Evolutionary conservation across 75 land plant genomes (phyloP).

Genomic region (Sequoiadendron giganteum): DNA sequence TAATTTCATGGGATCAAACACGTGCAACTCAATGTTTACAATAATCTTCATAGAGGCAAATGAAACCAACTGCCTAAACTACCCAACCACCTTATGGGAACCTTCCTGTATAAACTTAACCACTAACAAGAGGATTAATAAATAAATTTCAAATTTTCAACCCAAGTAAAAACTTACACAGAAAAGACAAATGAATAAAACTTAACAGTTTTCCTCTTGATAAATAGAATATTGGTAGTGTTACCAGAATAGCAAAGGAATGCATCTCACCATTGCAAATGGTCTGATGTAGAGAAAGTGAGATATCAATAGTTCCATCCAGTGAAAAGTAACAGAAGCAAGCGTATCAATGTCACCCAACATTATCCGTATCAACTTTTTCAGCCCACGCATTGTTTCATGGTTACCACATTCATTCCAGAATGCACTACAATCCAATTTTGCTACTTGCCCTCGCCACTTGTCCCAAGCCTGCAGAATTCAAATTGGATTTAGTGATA

Average conservation of each 20-base stretch:
- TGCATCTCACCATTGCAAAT: slow-evolving; percentile 61
- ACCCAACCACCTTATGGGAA: no score
- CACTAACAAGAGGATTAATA: no score
- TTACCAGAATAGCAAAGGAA: not conserved
- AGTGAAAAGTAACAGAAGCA: slow-evolving; percentile 56
- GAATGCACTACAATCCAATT: slow-evolving; percentile 69
- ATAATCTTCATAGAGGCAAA: no score
- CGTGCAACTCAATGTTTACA: no score
- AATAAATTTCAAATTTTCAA: not conserved
- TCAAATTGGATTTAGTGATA: not conserved
- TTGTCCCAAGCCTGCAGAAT: slow-evolving; percentile 82
- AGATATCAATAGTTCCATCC: slow-evolving; percentile 90
- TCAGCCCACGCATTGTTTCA: slow-evolving; percentile 66
- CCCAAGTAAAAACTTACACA: not conserved
- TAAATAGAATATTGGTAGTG: not conserved
- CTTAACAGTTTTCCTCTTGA: not conserved
- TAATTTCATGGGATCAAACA: no score
- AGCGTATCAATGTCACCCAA: slow-evolving; percentile 68
- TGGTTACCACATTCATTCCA: slow-evolving; percentile 84
- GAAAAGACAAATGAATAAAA: not conserved
- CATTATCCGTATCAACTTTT: slow-evolving; percentile 69
- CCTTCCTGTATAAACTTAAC: no score
- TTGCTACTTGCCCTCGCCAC: slow-evolving; percentile 79
- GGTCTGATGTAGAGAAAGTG: slow-evolving; percentile 88
- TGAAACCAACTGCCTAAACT: no score